Evolutionary conservation across 371 early-diverging fungal genomes (phyloP).

Genomic region (Actinomucor elegans): DNA sequence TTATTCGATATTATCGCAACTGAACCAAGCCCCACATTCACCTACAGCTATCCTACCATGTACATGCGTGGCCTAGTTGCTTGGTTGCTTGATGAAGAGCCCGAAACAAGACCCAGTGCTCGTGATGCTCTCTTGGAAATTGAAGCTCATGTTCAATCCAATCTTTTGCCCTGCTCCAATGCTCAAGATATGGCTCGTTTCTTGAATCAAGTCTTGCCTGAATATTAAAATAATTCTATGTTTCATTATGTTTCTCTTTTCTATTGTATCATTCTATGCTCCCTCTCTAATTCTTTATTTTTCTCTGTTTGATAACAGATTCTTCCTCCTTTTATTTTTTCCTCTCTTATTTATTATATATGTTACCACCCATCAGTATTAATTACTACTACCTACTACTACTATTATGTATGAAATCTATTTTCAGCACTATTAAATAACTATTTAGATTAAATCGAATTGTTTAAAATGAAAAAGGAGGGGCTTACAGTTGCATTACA

Average conservation of each 20-base stretch:
- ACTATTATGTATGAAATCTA: too few species aligned
- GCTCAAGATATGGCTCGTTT: slow-evolving; percentile 38
- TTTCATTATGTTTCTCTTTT: neutral
- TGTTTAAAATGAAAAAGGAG: too few species aligned
- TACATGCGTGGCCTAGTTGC: slow-evolving; percentile 52
- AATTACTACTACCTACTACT: too few species aligned
- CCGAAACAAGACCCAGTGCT: slow-evolving; percentile 39
- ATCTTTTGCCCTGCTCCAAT: slow-evolving; percentile 34
- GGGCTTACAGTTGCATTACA: too few species aligned
- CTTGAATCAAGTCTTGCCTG: slow-evolving; percentile 42
- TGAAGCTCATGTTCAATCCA: slow-evolving; percentile 42
- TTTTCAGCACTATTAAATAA: too few species aligned
- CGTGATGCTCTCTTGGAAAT: slow-evolving; percentile 45
- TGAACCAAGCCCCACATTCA: slow-evolving; percentile 48
- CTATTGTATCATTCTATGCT: too few species aligned
- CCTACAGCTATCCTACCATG: slow-evolving; percentile 46
- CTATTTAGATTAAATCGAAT: too few species aligned
- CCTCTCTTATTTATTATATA: too few species aligned
- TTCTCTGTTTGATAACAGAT: too few species aligned
- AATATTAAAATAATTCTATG: neutral
- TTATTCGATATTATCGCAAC: slow-evolving; percentile 44
- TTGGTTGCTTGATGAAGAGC: slow-evolving; percentile 46
- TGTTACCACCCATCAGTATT: too few species aligned
- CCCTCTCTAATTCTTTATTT: too few species aligned
- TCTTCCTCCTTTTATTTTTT: too few species aligned